phyloP scores from a whole-genome alignment of 2,329 filamentous ascomycete species.

The Monosporascus sp. region DNA sequence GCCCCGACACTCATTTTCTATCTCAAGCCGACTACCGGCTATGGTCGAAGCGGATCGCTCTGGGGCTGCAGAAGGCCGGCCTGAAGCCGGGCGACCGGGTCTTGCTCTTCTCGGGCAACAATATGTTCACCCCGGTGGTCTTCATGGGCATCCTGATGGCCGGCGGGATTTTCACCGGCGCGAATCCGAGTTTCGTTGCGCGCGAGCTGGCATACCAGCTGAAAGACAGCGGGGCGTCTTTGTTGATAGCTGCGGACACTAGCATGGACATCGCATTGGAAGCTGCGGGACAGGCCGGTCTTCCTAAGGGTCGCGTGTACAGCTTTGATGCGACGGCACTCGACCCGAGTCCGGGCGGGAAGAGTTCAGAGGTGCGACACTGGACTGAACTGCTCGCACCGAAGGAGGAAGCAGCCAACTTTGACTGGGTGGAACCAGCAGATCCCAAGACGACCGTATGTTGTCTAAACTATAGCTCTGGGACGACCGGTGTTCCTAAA shows the following conservation, averaged over 20 bases:
- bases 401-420: constrained; percentile 42
- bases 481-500: constrained; percentile 78
- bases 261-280: constrained; percentile 60
- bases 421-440: constrained; percentile 56
- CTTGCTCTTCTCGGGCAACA: constrained; percentile 68
- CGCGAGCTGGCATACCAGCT: constrained; percentile 73
- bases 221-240: constrained; percentile 61
- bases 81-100: constrained; percentile 65
- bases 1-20: constrained; percentile 62
- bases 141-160: constrained; percentile 73
- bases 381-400: constrained; percentile 25
- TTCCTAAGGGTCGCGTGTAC: constrained; percentile 54
- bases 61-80: constrained; percentile 60
- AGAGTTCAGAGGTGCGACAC: constrained; percentile 19
- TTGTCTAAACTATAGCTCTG: constrained; percentile 73
- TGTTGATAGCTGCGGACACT: constrained; percentile 58
- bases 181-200: constrained; percentile 64
- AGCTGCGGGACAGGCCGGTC: constrained; percentile 54
- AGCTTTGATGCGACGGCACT: constrained; percentile 55
- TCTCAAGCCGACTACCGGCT: constrained; percentile 60
- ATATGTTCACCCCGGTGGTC: constrained; percentile 64
- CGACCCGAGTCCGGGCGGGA: constrained; percentile 18
- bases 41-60: constrained; percentile 67
- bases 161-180: constrained; percentile 71
- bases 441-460: constrained; percentile 50